A percentile compares a stretch with the other conserved stretches of the same genome.
Conservation (phyloP, 192 early-diverging fungal genomes). For the Umbelopsis isabellina region DNA sequence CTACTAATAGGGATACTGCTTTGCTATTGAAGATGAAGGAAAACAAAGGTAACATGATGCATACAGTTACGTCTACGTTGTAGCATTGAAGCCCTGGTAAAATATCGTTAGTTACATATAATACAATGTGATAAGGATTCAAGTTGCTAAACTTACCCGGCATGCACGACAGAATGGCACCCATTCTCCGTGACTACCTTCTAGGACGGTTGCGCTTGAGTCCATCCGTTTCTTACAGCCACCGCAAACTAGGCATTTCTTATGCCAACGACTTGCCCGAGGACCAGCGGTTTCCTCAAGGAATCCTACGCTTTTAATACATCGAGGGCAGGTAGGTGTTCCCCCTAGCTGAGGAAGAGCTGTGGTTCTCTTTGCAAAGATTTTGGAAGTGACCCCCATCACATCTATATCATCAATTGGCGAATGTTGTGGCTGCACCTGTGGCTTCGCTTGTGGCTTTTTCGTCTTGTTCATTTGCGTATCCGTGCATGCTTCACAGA, state of each 20-base stretch:
- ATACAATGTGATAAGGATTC: too few species aligned
- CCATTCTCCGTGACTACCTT: slow-evolving; percentile 34
- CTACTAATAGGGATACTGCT: too few species aligned
- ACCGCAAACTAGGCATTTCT: slow-evolving; percentile 52
- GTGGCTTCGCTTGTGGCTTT: slow-evolving; percentile 19
- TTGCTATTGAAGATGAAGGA: too few species aligned
- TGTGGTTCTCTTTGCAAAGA: slow-evolving; percentile 42
- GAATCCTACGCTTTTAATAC: slow-evolving; percentile 47
- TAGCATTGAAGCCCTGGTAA: too few species aligned
- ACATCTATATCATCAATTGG: slow-evolving; percentile 21
- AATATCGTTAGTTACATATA: too few species aligned
- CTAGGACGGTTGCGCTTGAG: slow-evolving; percentile 46
- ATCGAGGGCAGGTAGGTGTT: slow-evolving; percentile 48
- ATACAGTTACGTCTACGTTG: too few species aligned
- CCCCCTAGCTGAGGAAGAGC: slow-evolving; percentile 53
- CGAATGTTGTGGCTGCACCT: slow-evolving; percentile 22
- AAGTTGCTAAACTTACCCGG: slow-evolving; percentile 41
- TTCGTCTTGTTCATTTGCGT: slow-evolving; percentile 18
- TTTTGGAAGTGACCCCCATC: slow-evolving; percentile 24
- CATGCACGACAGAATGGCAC: slow-evolving; percentile 51
- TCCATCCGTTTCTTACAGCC: slow-evolving; percentile 55
- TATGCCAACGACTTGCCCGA: slow-evolving; percentile 54
- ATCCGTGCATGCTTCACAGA: slow-evolving; percentile 47
- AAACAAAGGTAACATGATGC: too few species aligned
- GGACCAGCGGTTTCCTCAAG: slow-evolving; percentile 56